A percentile compares a stretch with the other conserved stretches of the same genome.
phyloP scores from a whole-genome alignment of 805 yeast genomes.

The Kodamaea lidongshanica region DNA sequence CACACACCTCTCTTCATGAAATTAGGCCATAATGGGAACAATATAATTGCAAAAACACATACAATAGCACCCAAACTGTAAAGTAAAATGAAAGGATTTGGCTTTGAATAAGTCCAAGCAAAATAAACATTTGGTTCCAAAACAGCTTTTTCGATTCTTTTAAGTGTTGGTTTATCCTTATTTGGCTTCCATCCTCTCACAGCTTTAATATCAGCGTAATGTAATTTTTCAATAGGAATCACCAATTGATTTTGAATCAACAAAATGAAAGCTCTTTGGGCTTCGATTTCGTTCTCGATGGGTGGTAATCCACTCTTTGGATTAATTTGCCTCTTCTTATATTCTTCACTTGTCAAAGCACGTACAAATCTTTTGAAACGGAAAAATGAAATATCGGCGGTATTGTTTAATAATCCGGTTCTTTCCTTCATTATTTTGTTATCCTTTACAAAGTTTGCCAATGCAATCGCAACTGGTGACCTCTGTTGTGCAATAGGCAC shows the following conservation, averaged over 20 bases:
- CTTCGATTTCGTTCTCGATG: constrained; percentile 43
- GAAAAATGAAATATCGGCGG: constrained; percentile 72
- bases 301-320: constrained; percentile 43
- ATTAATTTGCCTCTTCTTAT: constrained; percentile 45
- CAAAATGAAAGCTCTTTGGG: constrained; percentile 55
- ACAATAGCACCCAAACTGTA: constrained; percentile 63
- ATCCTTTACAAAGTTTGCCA: constrained; percentile 68
- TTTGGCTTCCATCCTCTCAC: constrained; percentile 54
- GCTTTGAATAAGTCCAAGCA: constrained; percentile 75
- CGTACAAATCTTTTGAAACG: constrained; percentile 77
- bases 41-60: constrained; percentile 55
- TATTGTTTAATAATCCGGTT: constrained; percentile 67
- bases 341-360: constrained; percentile 70
- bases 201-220: constrained; percentile 55
- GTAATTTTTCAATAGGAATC: constrained; percentile 69
- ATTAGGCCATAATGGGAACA: constrained; percentile 94
- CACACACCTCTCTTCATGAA: constrained; percentile 87
- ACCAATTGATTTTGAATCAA: constrained; percentile 70
- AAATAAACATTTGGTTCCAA: constrained; percentile 65
- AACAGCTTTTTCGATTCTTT: constrained; percentile 50
- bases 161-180: constrained; percentile 56
- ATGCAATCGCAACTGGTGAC: constrained; percentile 56
- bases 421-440: constrained; percentile 70
- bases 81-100: constrained; percentile 56
- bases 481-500: constrained; percentile 13